These are phyloP conservation scores for Calocera cornea DNA, from an alignment of 768 basidiomycete species.

Conservation along the genomic window DNA sequence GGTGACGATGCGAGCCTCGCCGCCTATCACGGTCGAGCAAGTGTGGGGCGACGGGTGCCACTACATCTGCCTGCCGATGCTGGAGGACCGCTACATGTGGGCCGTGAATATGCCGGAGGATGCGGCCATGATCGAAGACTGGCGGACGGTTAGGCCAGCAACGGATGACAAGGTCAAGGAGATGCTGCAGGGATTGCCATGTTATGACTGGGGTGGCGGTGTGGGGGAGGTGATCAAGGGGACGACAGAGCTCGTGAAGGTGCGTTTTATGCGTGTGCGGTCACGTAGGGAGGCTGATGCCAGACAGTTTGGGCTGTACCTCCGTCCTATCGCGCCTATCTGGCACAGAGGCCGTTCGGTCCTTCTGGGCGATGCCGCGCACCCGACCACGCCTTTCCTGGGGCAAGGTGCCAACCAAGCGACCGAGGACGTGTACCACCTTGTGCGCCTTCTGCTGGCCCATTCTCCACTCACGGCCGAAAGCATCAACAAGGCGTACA, in stretches of 20 bases:
- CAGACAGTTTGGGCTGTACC: constrained; percentile 32
- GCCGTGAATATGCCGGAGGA: neutral
- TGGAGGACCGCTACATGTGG: neutral
- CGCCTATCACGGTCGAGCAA: neutral
- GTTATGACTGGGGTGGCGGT: constrained; percentile 17
- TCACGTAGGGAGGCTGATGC: neutral
- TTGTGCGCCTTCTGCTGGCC: constrained; percentile 24
- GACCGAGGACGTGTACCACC: constrained; percentile 30
- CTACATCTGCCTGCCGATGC: neutral
- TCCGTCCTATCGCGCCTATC: constrained; percentile 28
- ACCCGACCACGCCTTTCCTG: constrained; percentile 32
- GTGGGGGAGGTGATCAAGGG: constrained; percentile 20
- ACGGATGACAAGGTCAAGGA: constrained; percentile 22
- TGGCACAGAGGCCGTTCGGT: constrained; percentile 34
- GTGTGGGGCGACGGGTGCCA: neutral
- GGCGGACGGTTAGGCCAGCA: constrained; percentile 20
- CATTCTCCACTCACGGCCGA: constrained; percentile 25
- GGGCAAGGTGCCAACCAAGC: constrained; percentile 38
- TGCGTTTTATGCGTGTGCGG: constrained; percentile 7
- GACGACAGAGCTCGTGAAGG: constrained; percentile 22
- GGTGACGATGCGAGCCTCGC: neutral
- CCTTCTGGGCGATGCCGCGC: constrained; percentile 35
- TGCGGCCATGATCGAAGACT: neutral
- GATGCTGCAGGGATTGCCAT: constrained; percentile 16
- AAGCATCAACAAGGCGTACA: constrained; percentile 23